These are phyloP conservation scores for Vaucheria bursata DNA, from an alignment of 352 stramenopile species.

Conservation along the genomic window DNA sequence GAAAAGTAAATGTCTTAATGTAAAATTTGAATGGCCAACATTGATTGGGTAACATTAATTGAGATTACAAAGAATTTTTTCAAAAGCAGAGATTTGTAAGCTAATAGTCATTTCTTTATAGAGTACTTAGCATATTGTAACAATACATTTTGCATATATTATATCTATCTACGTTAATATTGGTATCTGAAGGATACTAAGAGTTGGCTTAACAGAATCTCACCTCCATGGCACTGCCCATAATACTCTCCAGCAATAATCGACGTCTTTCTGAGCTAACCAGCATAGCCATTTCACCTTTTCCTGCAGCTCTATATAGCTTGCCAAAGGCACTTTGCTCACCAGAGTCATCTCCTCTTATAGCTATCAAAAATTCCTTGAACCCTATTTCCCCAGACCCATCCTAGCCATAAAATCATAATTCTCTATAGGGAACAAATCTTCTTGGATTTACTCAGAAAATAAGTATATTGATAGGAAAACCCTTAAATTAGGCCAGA, in stretches of 20 bases:
- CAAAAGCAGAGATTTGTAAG: no score
- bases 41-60: no score
- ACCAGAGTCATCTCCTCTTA: not conserved
- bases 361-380: not conserved
- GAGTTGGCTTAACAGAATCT: no score
- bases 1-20: no score
- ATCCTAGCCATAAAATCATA: not conserved
- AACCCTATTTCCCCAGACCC: constrained; percentile 10
- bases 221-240: not conserved
- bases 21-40: no score
- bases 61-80: no score
- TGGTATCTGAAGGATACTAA: no score
- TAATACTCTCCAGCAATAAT: not conserved
- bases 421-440: not conserved
- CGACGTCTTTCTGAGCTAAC: not conserved
- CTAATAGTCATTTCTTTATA: no score
- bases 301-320: not conserved
- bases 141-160: no score
- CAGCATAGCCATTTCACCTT: not conserved
- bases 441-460: not conserved
- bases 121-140: no score
- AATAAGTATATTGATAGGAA: not conserved
- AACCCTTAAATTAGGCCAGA: not conserved
- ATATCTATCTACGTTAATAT: no score
- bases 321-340: not conserved